Conservation (phyloP, 1,284 basidiomycete genomes). For the Sphaerobolus stellatus region DNA sequence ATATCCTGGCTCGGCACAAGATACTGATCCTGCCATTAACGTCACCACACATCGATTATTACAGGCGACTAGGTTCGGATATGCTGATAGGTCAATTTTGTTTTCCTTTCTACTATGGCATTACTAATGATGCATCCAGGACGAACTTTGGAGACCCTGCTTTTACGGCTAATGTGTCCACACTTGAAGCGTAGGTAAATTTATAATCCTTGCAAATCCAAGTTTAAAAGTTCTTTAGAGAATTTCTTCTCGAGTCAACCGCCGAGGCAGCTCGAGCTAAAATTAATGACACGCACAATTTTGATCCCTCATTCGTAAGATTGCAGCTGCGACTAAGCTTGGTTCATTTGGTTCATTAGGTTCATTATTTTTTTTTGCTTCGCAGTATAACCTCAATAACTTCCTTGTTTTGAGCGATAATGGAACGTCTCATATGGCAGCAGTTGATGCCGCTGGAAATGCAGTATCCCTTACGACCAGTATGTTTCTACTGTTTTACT, state of each 20-base stretch:
- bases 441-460: slow-evolving; percentile 24
- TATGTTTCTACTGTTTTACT: slow-evolving; percentile 6
- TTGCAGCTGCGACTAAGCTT: neutral
- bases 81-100: slow-evolving; percentile 7
- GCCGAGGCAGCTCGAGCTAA: slow-evolving; percentile 18
- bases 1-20: slow-evolving; percentile 17
- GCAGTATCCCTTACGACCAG: slow-evolving; percentile 28
- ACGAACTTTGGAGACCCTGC: slow-evolving; percentile 27
- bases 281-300: slow-evolving; percentile 25
- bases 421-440: slow-evolving; percentile 30
- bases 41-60: slow-evolving; percentile 38
- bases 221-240: neutral
- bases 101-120: neutral
- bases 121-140: slow-evolving; percentile 21
- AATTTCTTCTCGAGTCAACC: slow-evolving; percentile 19
- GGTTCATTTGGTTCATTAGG: too few relatives aligned
- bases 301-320: slow-evolving; percentile 17
- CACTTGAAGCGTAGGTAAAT: slow-evolving; percentile 16
- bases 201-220: neutral
- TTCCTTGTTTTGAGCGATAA: slow-evolving; percentile 24
- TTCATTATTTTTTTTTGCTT: neutral
- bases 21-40: slow-evolving; percentile 22
- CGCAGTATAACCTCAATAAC: slow-evolving; percentile 22
- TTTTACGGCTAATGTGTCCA: slow-evolving; percentile 29
- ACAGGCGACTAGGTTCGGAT: slow-evolving; percentile 43